Base-by-base conservation (phyloP, 306 rosid species). In the Castanea mollissima region DNA sequence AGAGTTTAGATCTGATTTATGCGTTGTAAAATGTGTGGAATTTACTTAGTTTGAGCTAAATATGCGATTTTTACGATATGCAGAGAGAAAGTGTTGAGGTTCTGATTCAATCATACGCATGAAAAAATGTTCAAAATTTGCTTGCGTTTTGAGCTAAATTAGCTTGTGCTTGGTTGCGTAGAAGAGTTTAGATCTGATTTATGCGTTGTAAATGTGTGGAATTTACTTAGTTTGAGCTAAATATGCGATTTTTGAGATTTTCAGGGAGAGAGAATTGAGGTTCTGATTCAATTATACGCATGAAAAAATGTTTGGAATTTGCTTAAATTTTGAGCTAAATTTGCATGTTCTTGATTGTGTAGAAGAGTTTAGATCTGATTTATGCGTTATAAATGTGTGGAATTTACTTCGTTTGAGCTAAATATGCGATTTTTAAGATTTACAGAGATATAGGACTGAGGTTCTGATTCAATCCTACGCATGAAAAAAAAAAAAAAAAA, bases 331-430 rank as follows among this genome's bases (percentile, higher is more conserved):
- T 49, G 16, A 49, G 54, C 54, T 49, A 10, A 13, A 49, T 10
- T 49, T 49, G 54, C 16, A 49, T 49, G 54, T 49, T 49, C 16
- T 12, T 55, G 83, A 2, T 71, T 78, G 78, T 73, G 70, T 49
- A 3, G 5, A 49, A 49, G 54, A 49, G 4, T 49, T 49, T 49
- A 3, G 54, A 49, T 49, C 54, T 49, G 54, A 49, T 73, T 35
- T 27, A 13, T 63, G 55, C 13, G 59, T n/a, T 29, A 65, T 27
- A 58, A 6, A 6, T 23, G 32, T 57, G 56, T 38, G 23, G 1
- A 2, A 55, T 18, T 2, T 29, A 32, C 0, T 57, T 74, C 13
- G 55, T 49, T 49, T 49, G 54, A 12, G 54, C 54, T 12, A 49
- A 49, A 49, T 49, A 49, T 49, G 54, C 16, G 16, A 49, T 49